Percentiles rank a stretch among this genome's conserved stretches.
Conservation (phyloP, 768 basidiomycete genomes). For the Boletus barrowsii region DNA sequence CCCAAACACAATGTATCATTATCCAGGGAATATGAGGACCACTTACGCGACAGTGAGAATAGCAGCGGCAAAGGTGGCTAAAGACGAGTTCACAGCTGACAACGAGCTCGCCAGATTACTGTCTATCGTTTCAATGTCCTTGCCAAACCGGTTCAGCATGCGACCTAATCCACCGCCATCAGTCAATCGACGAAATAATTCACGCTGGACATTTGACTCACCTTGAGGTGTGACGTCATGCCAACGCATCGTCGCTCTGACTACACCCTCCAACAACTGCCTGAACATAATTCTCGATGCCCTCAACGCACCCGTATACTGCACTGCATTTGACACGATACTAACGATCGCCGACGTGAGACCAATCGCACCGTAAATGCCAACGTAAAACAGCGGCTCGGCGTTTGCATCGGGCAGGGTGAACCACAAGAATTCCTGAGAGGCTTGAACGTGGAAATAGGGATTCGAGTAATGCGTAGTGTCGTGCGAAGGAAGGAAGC, state of each 20-base stretch:
- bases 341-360: constrained; percentile 45
- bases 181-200: not conserved
- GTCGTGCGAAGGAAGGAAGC: constrained; percentile 20
- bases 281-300: constrained; percentile 39
- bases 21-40: not conserved
- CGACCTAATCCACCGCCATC: constrained; percentile 45
- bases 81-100: constrained; percentile 72
- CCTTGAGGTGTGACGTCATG: constrained; percentile 83
- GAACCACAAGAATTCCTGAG: constrained; percentile 14
- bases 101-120: constrained; percentile 63
- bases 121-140: constrained; percentile 88
- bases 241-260: constrained; percentile 82
- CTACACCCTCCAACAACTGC: constrained; percentile 62
- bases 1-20: constrained; percentile 4
- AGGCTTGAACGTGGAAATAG: constrained; percentile 14
- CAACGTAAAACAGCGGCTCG: constrained; percentile 71
- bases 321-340: constrained; percentile 46
- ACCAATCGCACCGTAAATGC: constrained; percentile 62
- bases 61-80: constrained; percentile 75
- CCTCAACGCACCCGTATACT: constrained; percentile 52
- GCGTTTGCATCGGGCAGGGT: constrained; percentile 47
- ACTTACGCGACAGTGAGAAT: constrained; percentile 68
- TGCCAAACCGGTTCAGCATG: constrained; percentile 84
- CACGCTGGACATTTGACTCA: constrained; percentile 7
- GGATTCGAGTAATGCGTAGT: constrained; percentile 14